phyloP scores from a whole-genome alignment of 805 yeast genomes.

The Zygosaccharomyces gambellarensis region DNA sequence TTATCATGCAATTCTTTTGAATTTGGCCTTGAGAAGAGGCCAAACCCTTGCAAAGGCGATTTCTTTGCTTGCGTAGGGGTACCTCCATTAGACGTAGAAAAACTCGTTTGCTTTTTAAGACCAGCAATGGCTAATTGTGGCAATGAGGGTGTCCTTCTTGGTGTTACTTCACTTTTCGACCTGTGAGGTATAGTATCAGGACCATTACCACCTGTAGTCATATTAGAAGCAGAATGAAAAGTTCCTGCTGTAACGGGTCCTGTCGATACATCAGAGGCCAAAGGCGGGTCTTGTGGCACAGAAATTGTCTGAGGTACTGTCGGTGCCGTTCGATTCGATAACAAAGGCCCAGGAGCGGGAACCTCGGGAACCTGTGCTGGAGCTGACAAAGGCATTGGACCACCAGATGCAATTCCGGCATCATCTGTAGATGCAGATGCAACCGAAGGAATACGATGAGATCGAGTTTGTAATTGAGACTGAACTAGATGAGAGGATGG shows the following conservation, averaged over 20 bases:
- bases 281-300: not conserved
- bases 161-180: slow-evolving; percentile 21
- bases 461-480: too few relatives aligned
- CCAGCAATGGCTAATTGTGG: slow-evolving; percentile 30
- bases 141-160: slow-evolving; percentile 28
- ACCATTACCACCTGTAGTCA: not conserved
- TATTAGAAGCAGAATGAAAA: not conserved
- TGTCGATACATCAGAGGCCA: not conserved
- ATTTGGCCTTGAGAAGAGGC: slow-evolving; percentile 30
- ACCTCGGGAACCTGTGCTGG: not conserved
- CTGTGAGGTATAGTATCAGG: slow-evolving; percentile 6
- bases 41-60: slow-evolving; percentile 34
- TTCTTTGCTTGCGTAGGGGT: slow-evolving; percentile 26
- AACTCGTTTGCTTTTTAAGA: slow-evolving; percentile 26
- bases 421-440: too few relatives aligned
- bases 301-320: not conserved
- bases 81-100: slow-evolving; percentile 13
- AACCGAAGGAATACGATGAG: too few relatives aligned
- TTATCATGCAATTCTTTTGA: slow-evolving; percentile 26
- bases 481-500: not conserved
- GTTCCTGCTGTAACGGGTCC: not conserved
- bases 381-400: not conserved
- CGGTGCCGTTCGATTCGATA: not conserved
- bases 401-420: not conserved
- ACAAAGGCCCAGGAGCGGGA: not conserved